These are phyloP conservation scores for Hypoxylon perforatum DNA, from an alignment of 495 filamentous ascomycete species.

Conservation along the genomic window DNA sequence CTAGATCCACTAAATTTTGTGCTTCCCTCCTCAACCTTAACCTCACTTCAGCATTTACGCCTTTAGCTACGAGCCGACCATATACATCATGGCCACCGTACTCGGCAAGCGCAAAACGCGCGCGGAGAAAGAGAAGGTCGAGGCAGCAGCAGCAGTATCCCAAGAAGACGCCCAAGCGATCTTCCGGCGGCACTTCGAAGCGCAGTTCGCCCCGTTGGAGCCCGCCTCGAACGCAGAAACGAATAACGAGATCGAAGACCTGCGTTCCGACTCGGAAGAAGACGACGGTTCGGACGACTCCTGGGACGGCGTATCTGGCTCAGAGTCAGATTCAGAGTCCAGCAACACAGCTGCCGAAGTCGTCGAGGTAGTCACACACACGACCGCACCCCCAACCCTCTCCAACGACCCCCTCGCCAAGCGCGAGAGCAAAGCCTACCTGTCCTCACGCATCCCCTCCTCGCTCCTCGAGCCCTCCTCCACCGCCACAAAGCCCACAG, in stretches of 20 bases:
- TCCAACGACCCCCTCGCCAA: slow-evolving; percentile 65
- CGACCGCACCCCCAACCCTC: slow-evolving; percentile 45
- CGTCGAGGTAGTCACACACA: slow-evolving; percentile 76
- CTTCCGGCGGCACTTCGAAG: slow-evolving; percentile 86
- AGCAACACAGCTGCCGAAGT: slow-evolving; percentile 29
- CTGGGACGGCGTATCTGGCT: slow-evolving; percentile 74
- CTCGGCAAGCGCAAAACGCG: slow-evolving; percentile 58
- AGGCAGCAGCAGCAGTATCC: slow-evolving; percentile 30
- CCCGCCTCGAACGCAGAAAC: slow-evolving; percentile 36
- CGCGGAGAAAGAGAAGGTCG: slow-evolving; percentile 40
- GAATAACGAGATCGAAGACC: slow-evolving; percentile 28
- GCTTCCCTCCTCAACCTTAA: slow-evolving; percentile 6
- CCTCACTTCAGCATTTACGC: neutral
- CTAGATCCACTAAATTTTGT: slow-evolving; percentile 32
- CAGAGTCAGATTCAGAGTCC: slow-evolving; percentile 17
- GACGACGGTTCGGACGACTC: slow-evolving; percentile 22
- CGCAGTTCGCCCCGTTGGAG: slow-evolving; percentile 79
- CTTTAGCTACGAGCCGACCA: neutral
- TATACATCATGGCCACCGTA: slow-evolving; percentile 45
- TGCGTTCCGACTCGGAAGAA: slow-evolving; percentile 56
- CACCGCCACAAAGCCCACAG: slow-evolving; percentile 27
- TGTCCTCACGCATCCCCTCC: slow-evolving; percentile 63
- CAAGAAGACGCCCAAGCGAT: slow-evolving; percentile 58
- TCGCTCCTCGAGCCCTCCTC: slow-evolving; percentile 40
- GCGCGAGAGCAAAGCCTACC: slow-evolving; percentile 79